These are phyloP conservation scores for Stentor roeselii DNA, from an alignment of 73 alveolate species.

Conservation along the genomic window DNA sequence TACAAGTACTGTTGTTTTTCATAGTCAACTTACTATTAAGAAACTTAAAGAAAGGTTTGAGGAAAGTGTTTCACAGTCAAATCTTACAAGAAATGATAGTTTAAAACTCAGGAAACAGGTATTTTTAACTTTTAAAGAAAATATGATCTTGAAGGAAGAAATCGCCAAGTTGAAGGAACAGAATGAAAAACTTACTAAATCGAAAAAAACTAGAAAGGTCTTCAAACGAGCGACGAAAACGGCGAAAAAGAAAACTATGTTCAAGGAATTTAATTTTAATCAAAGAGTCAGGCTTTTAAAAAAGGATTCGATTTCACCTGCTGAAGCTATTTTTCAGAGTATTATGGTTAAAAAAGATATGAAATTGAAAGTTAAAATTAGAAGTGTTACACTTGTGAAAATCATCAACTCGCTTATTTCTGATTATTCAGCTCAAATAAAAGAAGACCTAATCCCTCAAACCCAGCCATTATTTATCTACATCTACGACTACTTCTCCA, in stretches of 20 bases:
- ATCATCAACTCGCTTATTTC: background rate
- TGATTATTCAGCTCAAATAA: background rate
- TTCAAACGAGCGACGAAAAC: background rate
- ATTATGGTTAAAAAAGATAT: background rate
- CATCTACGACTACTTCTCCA: background rate
- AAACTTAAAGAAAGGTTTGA: background rate
- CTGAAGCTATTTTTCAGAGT: background rate
- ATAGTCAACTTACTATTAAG: too few species aligned
- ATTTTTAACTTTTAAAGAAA: background rate
- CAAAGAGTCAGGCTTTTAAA: background rate
- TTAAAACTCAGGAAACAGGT: background rate
- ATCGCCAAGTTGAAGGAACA: background rate
- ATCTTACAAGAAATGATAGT: background rate
- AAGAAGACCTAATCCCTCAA: background rate
- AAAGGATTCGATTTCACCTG: conserved; percentile 17
- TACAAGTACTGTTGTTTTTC: background rate
- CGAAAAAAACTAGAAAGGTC: background rate
- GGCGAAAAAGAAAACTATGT: background rate
- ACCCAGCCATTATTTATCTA: background rate
- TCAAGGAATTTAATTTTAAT: background rate
- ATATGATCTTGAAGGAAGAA: background rate
- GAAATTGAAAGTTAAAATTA: background rate
- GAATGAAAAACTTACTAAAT: too few species aligned
- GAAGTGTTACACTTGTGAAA: background rate
- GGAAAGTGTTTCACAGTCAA: background rate